Conservation (phyloP, 2,329 filamentous ascomycete genomes). For the Ascomycota sp. region DNA sequence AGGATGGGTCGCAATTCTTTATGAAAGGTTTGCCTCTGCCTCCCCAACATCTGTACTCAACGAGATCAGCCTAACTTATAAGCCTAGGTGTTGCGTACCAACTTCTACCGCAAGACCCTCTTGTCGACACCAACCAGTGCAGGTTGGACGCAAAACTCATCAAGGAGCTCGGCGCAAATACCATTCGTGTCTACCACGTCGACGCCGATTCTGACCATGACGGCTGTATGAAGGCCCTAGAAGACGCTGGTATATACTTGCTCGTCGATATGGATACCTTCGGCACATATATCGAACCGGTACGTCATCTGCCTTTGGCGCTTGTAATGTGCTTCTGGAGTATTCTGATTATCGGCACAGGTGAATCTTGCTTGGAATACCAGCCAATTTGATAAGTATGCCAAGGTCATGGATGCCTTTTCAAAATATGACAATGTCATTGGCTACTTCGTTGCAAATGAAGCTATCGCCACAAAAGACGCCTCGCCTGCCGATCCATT, state of each 20-base stretch:
- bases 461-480: constrained; percentile 45
- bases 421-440: constrained; percentile 57
- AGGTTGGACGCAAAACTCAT: constrained; percentile 52
- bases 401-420: constrained; percentile 55
- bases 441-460: constrained; percentile 74
- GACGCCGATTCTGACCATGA: constrained; percentile 47
- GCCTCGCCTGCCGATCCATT: constrained; percentile 49
- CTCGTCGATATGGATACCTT: constrained; percentile 68
- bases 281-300: constrained; percentile 41
- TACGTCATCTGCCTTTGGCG: constrained; percentile 11
- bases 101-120: constrained; percentile 42
- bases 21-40: constrained; percentile 40
- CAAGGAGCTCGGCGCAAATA: constrained; percentile 59
- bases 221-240: constrained; percentile 62
- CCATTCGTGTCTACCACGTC: constrained; percentile 76
- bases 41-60: not conserved
- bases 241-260: constrained; percentile 60
- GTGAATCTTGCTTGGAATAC: constrained; percentile 46
- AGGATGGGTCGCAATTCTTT: constrained; percentile 61
- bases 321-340: too few species aligned
- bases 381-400: constrained; percentile 45
- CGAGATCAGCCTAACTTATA: too few species aligned
- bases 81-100: constrained; percentile 49
- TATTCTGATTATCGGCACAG: constrained; percentile 11
- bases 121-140: constrained; percentile 56